Base-by-base conservation (phyloP, 2,329 filamentous ascomycete species). In the Ascochyta rabiei region DNA sequence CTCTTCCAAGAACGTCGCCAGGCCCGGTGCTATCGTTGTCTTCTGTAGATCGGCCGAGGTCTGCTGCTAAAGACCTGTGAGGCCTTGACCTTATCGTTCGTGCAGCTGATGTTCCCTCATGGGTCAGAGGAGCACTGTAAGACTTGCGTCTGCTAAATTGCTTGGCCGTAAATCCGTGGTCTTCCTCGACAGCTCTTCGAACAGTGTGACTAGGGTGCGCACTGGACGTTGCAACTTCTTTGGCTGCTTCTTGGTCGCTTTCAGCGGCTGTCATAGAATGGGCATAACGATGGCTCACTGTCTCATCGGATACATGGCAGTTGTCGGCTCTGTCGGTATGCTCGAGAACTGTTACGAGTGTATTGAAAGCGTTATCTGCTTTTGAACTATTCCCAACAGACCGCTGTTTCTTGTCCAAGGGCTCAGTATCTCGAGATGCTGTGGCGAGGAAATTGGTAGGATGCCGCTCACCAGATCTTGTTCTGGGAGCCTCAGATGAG, bases 261-360 rank as follows among this genome's bases (percentile, higher is more conserved):
- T 70, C 60, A 67, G 62, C 57, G 66, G 43, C 57, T 52, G 56
- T 48, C 12, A 56, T 44, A 12, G 60, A 56, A 35, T 34, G 44
- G 24, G 48, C 57, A 46, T 48, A 57, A 12, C 43, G 56, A 41
- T 48, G 45, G 37, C 60, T 66, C 59, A 69, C 60, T 54, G 44
- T 50, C 26, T 60, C 34, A 42, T 61, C 50, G 39, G 60, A 52
- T 12, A 19, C 12, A n/a, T n/a, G 34, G 33, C 4, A 19, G 39
- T 56, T 38, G 21, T 47, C 26, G 23, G 40, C 5, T 26, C 19
- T 35, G 16, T 48, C 45, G 18, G 57, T 21, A 6, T 49, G 39
- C 41, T 53, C 41, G 30, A 57, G 44, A 38, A 43, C 39, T 34
- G 40, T 33, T 3, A 34, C 42, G 5, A 42, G 15, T 23, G 34